These are phyloP conservation scores for Neckera pumila DNA, from an alignment of 225 moss, liverwort and hornwort genomes.

Conservation along the genomic window DNA sequence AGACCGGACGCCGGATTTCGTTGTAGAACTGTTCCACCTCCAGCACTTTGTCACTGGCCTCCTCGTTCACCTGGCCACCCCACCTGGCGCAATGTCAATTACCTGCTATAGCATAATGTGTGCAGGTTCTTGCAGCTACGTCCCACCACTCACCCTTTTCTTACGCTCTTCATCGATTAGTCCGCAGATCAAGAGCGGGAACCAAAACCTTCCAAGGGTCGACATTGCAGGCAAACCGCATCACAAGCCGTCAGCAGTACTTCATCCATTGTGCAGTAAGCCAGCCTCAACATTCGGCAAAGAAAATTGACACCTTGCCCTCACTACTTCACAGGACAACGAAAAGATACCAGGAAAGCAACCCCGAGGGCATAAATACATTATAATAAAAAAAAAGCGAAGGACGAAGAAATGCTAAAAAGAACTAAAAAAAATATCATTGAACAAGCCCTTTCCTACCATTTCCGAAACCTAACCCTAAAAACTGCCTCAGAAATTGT, in stretches of 20 bases:
- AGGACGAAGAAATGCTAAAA: background rate
- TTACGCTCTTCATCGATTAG: background rate
- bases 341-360: background rate
- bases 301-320: background rate
- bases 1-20: conserved; percentile 94
- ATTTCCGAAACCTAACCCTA: conserved; percentile 4
- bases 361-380: background rate
- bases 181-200: background rate
- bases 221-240: background rate
- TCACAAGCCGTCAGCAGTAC: background rate
- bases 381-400: background rate
- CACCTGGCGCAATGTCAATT: background rate
- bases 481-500: background rate
- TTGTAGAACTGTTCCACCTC: conserved; percentile 98
- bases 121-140: background rate
- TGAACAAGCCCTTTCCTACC: background rate
- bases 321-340: background rate
- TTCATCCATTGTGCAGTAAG: background rate
- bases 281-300: background rate
- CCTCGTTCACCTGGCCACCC: conserved; percentile 82
- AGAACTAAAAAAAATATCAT: background rate
- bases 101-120: background rate
- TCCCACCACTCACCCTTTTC: background rate
- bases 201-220: background rate
- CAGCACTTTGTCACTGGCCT: conserved; percentile 97